Evolutionary conservation across 345 rosid genomes (phyloP).

Genomic region (Lepidium didymum): DNA sequence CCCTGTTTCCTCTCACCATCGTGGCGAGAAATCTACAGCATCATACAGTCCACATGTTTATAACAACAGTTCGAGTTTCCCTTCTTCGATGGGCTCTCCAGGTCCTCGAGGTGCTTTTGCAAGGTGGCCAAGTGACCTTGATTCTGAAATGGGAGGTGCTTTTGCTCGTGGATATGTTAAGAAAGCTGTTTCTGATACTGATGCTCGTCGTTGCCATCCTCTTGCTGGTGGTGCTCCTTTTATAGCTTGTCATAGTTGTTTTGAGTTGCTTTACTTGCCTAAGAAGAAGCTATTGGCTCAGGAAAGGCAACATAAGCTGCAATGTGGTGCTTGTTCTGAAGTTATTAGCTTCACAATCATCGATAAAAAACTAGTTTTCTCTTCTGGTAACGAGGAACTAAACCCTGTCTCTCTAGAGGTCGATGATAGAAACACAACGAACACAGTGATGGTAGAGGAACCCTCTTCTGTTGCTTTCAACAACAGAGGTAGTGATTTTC

Average conservation of each 20-base stretch:
- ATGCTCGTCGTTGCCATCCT: constrained; percentile 37
- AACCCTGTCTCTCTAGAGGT: not conserved
- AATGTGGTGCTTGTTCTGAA: constrained; percentile 55
- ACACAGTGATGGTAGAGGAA: constrained; percentile 6
- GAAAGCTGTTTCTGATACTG: constrained; percentile 29
- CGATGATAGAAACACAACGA: constrained; percentile 11
- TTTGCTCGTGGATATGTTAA: constrained; percentile 36
- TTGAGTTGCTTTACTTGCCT: constrained; percentile 52
- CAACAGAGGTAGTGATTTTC: constrained; percentile 10
- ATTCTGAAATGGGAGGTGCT: constrained; percentile 35
- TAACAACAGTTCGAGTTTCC: constrained; percentile 13
- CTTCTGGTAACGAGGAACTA: constrained; percentile 25
- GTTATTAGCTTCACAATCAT: constrained; percentile 30
- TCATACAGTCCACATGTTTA: constrained; percentile 7
- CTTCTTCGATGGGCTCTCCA: constrained; percentile 20
- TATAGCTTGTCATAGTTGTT: constrained; percentile 52
- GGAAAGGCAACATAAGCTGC: constrained; percentile 40
- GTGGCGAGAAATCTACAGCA: not conserved
- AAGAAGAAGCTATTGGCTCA: constrained; percentile 29
- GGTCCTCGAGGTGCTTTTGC: constrained; percentile 25
- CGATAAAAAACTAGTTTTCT: constrained; percentile 39
- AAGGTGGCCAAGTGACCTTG: constrained; percentile 33
- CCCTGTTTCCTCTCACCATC: constrained; percentile 23
- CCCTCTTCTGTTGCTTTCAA: constrained; percentile 12
- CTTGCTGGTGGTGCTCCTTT: constrained; percentile 68